Evolutionary conservation across 1,284 basidiomycete species (phyloP).

Genomic region (Serendipita sp.): DNA sequence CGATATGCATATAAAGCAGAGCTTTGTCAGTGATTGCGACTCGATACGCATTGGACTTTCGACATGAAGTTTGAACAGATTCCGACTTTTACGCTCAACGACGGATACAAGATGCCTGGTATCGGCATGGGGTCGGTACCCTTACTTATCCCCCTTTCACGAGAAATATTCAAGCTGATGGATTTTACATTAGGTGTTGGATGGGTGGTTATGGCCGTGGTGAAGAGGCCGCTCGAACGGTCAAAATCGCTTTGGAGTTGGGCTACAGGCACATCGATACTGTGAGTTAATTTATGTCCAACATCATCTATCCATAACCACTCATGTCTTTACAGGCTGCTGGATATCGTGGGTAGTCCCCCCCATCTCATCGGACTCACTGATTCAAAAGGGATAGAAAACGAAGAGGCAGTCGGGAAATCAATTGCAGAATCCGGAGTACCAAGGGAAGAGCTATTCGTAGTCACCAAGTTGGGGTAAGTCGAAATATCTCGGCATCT

Average conservation of each 20-base stretch:
- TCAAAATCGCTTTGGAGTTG: conserved; percentile 24
- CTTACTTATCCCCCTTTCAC: neutral
- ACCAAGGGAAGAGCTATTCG: conserved; percentile 33
- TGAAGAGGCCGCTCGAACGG: conserved; percentile 26
- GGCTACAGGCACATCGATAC: conserved; percentile 15
- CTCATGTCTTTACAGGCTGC: neutral
- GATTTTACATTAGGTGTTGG: conserved; percentile 24
- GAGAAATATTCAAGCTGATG: too few species aligned
- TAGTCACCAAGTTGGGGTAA: conserved; percentile 34
- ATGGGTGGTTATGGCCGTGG: conserved; percentile 26
- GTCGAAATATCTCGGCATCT: conserved; percentile 11
- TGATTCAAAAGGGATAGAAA: conserved; percentile 19
- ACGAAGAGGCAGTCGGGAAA: conserved; percentile 34
- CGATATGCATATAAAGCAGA: too few species aligned
- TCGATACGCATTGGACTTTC: too few species aligned
- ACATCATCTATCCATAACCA: neutral
- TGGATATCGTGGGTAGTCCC: neutral
- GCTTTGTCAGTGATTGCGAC: too few species aligned
- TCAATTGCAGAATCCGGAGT: conserved; percentile 34
- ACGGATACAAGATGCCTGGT: conserved; percentile 29
- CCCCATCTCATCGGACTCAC: neutral
- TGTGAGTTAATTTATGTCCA: conserved; percentile 4
- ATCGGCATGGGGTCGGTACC: neutral
- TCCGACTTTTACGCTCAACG: conserved; percentile 30
- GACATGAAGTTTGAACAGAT: neutral